These are phyloP conservation scores for Colletotrichum sp. DNA, from an alignment of 2,329 filamentous ascomycete genomes.

Conservation along the genomic window DNA sequence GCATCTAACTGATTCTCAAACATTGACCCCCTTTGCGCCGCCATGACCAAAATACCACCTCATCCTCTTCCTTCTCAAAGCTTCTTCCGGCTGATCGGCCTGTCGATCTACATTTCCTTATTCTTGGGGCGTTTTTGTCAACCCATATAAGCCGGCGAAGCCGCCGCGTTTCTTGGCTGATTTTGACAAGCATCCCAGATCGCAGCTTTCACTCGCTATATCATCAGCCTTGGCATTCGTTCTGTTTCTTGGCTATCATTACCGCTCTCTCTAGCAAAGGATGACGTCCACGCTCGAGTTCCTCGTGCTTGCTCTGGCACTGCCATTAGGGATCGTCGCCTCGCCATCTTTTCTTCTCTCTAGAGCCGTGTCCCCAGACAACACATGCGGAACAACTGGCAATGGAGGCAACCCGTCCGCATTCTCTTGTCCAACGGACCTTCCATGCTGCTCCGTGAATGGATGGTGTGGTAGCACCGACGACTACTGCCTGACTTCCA, in stretches of 20 bases:
- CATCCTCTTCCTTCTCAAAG: not conserved
- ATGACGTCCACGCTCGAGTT: not conserved
- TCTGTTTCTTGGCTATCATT: not conserved
- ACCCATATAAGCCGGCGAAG: not conserved
- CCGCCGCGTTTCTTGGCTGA: not conserved
- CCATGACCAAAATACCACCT: not conserved
- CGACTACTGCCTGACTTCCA: slow-evolving; percentile 38
- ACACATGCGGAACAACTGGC: slow-evolving; percentile 8
- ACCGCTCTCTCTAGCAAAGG: not conserved
- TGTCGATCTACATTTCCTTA: not conserved
- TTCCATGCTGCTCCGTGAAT: slow-evolving; percentile 29
- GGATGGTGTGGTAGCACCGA: slow-evolving; percentile 42
- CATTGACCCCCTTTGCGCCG: not conserved
- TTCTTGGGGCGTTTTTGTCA: not conserved
- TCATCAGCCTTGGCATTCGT: not conserved
- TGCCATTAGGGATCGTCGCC: not conserved
- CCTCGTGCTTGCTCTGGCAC: not conserved
- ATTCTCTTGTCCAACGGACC: not conserved
- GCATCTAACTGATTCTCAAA: not conserved
- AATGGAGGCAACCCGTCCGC: slow-evolving; percentile 7
- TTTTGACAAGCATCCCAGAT: not conserved
- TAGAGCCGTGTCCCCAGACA: slow-evolving; percentile 4
- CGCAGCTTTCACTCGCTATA: not conserved
- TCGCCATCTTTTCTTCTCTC: not conserved
- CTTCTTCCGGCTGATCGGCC: not conserved